These are phyloP conservation scores for Viola pubescens DNA, from an alignment of 441 rosid species.

Conservation along the genomic window DNA sequence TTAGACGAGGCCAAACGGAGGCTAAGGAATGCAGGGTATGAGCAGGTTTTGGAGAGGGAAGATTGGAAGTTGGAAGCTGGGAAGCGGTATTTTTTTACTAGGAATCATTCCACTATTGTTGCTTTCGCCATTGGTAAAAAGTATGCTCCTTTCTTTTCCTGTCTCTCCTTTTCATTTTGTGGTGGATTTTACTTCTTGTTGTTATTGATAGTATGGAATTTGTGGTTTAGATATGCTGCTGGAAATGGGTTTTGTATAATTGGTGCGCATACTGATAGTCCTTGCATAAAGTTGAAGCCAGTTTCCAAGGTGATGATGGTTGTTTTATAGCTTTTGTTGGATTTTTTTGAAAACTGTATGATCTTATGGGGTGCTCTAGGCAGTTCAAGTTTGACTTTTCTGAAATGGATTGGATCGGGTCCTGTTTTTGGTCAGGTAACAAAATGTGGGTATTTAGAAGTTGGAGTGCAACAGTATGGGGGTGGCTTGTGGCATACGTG, in stretches of 20 bases:
- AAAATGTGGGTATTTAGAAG: constrained; percentile 76
- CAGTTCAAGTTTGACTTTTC: constrained; percentile 1
- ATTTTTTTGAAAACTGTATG: not conserved
- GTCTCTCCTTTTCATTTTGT: not conserved
- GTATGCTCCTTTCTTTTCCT: constrained; percentile 26
- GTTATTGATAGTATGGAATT: constrained; percentile 10
- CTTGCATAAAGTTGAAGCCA: constrained; percentile 90
- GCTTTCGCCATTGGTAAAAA: constrained; percentile 90
- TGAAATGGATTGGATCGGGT: constrained; percentile 9
- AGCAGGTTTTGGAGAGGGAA: constrained; percentile 67
- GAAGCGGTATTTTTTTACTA: constrained; percentile 74
- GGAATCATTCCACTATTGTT: constrained; percentile 84
- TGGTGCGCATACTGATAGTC: constrained; percentile 97
- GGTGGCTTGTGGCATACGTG: constrained; percentile 96
- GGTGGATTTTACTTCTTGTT: not conserved
- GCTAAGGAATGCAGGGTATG: constrained; percentile 52
- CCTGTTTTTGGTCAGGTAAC: constrained; percentile 39
- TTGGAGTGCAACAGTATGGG: constrained; percentile 90
- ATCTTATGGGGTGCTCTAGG: not conserved
- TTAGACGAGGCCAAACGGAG: constrained; percentile 79
- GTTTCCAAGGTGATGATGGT: constrained; percentile 57
- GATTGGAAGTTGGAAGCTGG: constrained; percentile 84
- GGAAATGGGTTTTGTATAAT: constrained; percentile 87
- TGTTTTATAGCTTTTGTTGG: not conserved
- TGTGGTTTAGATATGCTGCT: constrained; percentile 55